Conservation (phyloP, 148 eudicot species). For the Cornus florida region DNA sequence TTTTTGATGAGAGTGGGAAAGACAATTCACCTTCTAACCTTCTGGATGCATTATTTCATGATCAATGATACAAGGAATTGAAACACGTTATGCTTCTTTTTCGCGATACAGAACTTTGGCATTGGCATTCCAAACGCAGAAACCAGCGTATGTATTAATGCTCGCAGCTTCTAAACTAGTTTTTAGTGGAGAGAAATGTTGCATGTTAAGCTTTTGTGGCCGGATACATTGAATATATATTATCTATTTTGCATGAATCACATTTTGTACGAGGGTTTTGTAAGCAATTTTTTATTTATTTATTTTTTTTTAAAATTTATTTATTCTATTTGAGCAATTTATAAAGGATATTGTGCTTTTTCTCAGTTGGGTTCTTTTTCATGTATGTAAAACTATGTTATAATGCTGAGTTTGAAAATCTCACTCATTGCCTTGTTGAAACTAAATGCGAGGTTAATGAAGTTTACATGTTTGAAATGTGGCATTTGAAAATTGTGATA, state of each 20-base stretch:
- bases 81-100: not conserved
- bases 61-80: slow-evolving; percentile 13
- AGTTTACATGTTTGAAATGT: no score
- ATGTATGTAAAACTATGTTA: no score
- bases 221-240: not conserved
- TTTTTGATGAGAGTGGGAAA: slow-evolving; percentile 57
- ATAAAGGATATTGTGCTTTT: no score
- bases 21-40: slow-evolving; percentile 54
- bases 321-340: no score
- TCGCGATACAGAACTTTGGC: not conserved
- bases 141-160: no score
- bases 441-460: no score
- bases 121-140: not conserved
- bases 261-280: not conserved
- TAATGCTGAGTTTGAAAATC: no score
- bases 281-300: no score
- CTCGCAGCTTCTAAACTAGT: not conserved
- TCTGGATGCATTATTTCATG: slow-evolving; percentile 57
- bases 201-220: not conserved
- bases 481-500: no score
- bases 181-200: not conserved
- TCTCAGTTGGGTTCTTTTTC: no score
- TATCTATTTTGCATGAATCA: not conserved
- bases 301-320: no score
- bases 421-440: no score